These are phyloP conservation scores for Aleurites moluccanus DNA, from an alignment of 441 rosid genomes.

Conservation along the genomic window DNA sequence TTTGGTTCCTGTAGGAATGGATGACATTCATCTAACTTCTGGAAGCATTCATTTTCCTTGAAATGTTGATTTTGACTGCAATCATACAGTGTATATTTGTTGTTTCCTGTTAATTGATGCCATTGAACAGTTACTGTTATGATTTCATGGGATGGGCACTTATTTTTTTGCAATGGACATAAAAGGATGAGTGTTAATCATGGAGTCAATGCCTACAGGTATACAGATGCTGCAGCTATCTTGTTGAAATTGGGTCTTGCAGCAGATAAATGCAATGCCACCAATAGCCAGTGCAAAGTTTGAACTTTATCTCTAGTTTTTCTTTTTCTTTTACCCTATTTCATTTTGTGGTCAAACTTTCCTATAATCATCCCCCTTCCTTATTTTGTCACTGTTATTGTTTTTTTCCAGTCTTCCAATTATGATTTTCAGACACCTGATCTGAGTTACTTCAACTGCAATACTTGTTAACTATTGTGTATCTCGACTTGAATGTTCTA, in stretches of 20 bases:
- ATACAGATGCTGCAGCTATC: slow-evolving; percentile 75
- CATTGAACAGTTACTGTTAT: neutral
- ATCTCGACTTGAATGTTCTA: neutral
- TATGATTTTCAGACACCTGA: neutral
- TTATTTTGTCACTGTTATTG: neutral
- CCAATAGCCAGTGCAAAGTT: slow-evolving; percentile 94
- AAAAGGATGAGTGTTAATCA: neutral
- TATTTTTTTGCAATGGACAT: neutral
- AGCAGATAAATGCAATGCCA: slow-evolving; percentile 86
- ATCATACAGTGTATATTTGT: neutral
- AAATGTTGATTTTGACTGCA: slow-evolving; percentile 1
- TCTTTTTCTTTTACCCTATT: neutral
- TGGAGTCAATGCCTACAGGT: slow-evolving; percentile 43
- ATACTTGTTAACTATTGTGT: neutral
- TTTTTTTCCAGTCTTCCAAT: neutral
- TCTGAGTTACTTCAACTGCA: neutral
- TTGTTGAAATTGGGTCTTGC: slow-evolving; percentile 79
- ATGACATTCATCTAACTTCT: neutral
- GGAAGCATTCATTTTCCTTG: neutral
- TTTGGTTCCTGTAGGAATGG: neutral
- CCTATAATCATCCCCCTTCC: neutral
- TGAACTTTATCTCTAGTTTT: slow-evolving; percentile 5
- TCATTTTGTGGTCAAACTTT: neutral
- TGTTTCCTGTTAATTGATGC: neutral
- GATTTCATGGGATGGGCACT: neutral